phyloP scores from a whole-genome alignment of 805 yeast species.

The Saturnispora besseyi region DNA sequence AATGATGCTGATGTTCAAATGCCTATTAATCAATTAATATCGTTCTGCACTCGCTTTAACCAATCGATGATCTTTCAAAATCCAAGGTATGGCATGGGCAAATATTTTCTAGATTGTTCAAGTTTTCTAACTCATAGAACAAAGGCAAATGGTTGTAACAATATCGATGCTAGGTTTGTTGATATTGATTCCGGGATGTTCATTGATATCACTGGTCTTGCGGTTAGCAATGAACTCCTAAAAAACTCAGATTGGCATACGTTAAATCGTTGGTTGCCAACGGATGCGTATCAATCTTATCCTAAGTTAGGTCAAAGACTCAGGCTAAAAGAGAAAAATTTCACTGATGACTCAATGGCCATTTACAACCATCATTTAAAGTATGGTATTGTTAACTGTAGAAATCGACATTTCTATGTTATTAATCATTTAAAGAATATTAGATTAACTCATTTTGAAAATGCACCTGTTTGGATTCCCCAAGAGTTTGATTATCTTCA shows the following conservation, averaged over 20 bases:
- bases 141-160: slow-evolving; percentile 49
- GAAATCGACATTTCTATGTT: slow-evolving; percentile 49
- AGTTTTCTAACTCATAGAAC: slow-evolving; percentile 36
- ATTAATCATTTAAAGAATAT: slow-evolving; percentile 46
- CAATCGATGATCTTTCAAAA: slow-evolving; percentile 35
- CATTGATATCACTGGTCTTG: slow-evolving; percentile 62
- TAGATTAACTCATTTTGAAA: slow-evolving; percentile 44
- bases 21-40: slow-evolving; percentile 42
- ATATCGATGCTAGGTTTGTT: slow-evolving; percentile 64
- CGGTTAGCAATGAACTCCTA: slow-evolving; percentile 31
- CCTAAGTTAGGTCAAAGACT: neutral
- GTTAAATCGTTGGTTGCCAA: neutral
- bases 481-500: neutral
- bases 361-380: slow-evolving; percentile 3
- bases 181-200: slow-evolving; percentile 62
- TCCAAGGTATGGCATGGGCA: slow-evolving; percentile 23
- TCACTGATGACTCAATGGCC: neutral
- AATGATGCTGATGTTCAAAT: slow-evolving; percentile 42
- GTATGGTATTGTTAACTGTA: slow-evolving; percentile 36
- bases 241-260: neutral
- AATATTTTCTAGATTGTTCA: slow-evolving; percentile 30
- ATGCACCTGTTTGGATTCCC: slow-evolving; percentile 53
- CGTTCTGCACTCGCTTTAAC: slow-evolving; percentile 34
- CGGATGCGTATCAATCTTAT: neutral
- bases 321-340: neutral